A percentile compares a stretch with the other conserved stretches of the same genome.
Evolutionary conservation across 2,329 filamentous ascomycete genomes (phyloP).

Genomic region (Exophiala calicioides): DNA sequence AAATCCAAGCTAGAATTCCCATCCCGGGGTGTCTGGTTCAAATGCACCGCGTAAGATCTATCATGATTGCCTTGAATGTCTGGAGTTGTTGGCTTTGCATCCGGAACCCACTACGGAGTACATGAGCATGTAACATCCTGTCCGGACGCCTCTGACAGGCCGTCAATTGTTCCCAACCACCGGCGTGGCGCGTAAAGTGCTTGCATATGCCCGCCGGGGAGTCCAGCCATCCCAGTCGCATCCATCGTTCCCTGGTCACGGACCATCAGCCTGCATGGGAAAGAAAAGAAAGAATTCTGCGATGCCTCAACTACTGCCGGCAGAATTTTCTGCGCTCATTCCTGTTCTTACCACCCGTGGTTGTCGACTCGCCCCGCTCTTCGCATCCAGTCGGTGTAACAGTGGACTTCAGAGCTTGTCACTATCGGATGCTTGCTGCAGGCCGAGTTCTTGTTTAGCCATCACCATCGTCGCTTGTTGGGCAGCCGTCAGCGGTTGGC

Average conservation of each 20-base stretch:
- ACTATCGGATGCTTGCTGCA: slow-evolving; percentile 10
- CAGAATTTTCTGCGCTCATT: no score
- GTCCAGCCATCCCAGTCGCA: no score
- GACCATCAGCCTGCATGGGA: no score
- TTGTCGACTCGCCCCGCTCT: slow-evolving; percentile 4
- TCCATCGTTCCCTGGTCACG: no score
- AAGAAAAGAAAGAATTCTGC: no score
- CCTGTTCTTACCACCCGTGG: slow-evolving; percentile 8
- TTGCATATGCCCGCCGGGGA: no score
- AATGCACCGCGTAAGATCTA: slow-evolving; percentile 13
- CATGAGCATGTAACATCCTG: background rate
- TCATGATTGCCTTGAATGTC: slow-evolving; percentile 14
- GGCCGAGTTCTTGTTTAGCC: slow-evolving; percentile 12
- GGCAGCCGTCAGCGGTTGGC: background rate
- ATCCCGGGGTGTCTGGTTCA: background rate
- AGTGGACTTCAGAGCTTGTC: slow-evolving; percentile 4
- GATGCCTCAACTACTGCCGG: no score
- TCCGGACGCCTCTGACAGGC: slow-evolving; percentile 2
- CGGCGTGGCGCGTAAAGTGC: slow-evolving; percentile 10
- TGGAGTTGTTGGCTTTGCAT: background rate
- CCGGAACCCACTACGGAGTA: slow-evolving; percentile 5
- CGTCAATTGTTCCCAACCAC: slow-evolving; percentile 10
- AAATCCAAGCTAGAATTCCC: background rate
- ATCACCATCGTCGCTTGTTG: background rate
- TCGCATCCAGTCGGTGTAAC: no score